These are phyloP conservation scores for Dactylellina cionopaga DNA, from an alignment of 2,329 filamentous ascomycete genomes.

Conservation along the genomic window DNA sequence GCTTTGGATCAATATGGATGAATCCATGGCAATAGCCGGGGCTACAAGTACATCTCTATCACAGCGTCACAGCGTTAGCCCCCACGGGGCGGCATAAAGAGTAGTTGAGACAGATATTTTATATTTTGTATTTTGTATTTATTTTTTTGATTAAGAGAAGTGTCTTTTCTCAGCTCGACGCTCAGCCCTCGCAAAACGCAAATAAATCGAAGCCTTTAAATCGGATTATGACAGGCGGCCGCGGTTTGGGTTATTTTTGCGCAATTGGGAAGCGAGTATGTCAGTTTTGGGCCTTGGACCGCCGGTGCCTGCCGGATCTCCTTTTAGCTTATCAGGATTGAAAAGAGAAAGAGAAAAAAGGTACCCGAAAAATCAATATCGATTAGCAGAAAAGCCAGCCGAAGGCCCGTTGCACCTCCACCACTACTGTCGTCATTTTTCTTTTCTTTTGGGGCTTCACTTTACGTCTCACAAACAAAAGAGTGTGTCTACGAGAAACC, in stretches of 20 bases:
- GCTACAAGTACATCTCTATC: not conserved
- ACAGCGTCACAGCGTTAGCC: too few relatives aligned
- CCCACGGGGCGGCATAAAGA: too few relatives aligned
- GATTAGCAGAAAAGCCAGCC: constrained; percentile 29
- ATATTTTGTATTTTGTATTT: too few relatives aligned
- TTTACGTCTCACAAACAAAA: not conserved
- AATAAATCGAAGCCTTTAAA: too few relatives aligned
- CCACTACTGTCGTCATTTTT: constrained; percentile 41
- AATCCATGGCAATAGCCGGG: not conserved
- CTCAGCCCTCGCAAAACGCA: too few relatives aligned
- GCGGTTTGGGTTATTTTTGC: constrained; percentile 11
- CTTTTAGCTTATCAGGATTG: not conserved
- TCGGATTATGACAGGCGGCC: not conserved
- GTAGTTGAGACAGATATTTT: too few relatives aligned
- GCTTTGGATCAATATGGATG: not conserved
- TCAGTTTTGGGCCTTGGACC: constrained; percentile 22
- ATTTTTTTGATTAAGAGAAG: too few relatives aligned
- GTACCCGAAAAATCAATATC: constrained; percentile 20
- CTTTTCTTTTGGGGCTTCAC: not conserved
- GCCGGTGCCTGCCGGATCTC: constrained; percentile 27
- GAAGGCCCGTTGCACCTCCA: constrained; percentile 20
- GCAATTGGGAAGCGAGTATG: constrained; percentile 34
- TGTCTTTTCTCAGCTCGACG: too few relatives aligned
- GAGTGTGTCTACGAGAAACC: not conserved
- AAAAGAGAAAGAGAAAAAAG: constrained; percentile 15